Conservation (phyloP, 768 basidiomycete genomes). For the Termitomyces sp. region DNA sequence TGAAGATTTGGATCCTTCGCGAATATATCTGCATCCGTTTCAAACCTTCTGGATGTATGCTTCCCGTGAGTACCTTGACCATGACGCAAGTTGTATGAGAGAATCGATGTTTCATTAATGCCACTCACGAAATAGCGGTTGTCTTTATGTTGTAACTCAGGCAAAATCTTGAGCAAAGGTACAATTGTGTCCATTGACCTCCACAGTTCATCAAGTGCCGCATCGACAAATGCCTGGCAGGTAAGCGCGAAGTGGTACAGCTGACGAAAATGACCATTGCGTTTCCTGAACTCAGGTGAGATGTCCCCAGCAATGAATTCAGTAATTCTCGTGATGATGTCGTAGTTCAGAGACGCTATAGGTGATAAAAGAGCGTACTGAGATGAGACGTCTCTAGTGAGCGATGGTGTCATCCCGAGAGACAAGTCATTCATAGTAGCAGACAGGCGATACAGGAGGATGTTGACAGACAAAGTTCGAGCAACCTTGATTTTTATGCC, state of each 20-base stretch:
- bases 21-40: not conserved
- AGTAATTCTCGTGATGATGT: not conserved
- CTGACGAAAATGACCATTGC: not conserved
- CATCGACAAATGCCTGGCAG: not conserved
- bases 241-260: not conserved
- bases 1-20: not conserved
- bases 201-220: not conserved
- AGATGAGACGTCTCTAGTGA: not conserved
- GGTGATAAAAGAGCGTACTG: not conserved
- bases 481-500: no score
- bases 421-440: not conserved
- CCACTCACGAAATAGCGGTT: not conserved
- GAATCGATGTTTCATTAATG: not conserved
- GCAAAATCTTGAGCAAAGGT: not conserved
- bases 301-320: not conserved
- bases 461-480: not conserved
- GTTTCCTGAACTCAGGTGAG: not conserved
- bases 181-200: conserved; percentile 3
- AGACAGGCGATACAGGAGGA: not conserved
- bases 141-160: not conserved
- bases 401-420: not conserved
- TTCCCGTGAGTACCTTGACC: not conserved
- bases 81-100: no score
- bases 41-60: not conserved
- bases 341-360: not conserved